phyloP scores from a whole-genome alignment of 2,329 filamentous ascomycete species.

The Incumbomyces lentus region DNA sequence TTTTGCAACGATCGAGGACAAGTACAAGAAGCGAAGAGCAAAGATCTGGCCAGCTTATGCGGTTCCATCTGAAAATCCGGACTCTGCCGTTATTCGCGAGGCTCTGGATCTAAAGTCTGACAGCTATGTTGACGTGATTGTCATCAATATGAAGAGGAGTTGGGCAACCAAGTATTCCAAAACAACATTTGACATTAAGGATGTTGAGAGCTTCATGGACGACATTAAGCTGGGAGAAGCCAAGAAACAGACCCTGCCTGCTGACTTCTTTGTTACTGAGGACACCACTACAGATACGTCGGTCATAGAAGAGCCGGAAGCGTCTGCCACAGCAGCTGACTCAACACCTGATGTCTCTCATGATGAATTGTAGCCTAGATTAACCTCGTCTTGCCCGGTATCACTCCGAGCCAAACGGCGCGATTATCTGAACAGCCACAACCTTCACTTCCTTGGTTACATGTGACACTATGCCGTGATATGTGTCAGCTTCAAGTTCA shows the following conservation, averaged over 20 bases:
- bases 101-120: slow-evolving; percentile 50
- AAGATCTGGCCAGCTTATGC: slow-evolving; percentile 76
- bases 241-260: slow-evolving; percentile 63
- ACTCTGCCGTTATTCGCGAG: slow-evolving; percentile 44
- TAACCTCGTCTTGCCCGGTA: background rate
- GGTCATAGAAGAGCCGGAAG: background rate
- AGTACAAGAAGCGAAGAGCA: slow-evolving; percentile 55
- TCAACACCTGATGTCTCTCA: slow-evolving; percentile 4
- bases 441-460: background rate
- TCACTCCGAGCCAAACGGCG: background rate
- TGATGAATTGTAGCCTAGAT: slow-evolving; percentile 15
- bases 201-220: slow-evolving; percentile 79
- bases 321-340: slow-evolving; percentile 4
- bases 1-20: slow-evolving; percentile 65
- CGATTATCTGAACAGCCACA: background rate
- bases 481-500: no score
- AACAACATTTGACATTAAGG: slow-evolving; percentile 44
- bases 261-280: slow-evolving; percentile 42
- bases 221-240: slow-evolving; percentile 83
- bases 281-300: background rate
- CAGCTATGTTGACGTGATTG: slow-evolving; percentile 59
- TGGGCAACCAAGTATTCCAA: slow-evolving; percentile 72
- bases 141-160: slow-evolving; percentile 69
- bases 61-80: slow-evolving; percentile 54
- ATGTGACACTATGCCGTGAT: no score